Percentiles rank a stretch among this genome's conserved stretches.
phyloP scores from a whole-genome alignment of 371 early-diverging fungal species.

The Cokeromyces recurvatus region DNA sequence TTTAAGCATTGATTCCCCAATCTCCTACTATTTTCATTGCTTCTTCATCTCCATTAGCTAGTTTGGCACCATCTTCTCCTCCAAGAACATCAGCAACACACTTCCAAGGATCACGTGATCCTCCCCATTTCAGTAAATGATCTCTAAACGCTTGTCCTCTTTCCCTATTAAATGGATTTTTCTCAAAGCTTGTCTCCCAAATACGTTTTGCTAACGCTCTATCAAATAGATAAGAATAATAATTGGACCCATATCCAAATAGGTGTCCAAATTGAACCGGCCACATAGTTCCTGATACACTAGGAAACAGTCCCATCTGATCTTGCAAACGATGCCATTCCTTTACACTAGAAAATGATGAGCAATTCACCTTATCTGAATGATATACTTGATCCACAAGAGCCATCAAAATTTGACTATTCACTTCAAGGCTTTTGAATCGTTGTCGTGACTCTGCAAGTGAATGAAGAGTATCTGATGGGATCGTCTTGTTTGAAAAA shows the following conservation, averaged over 20 bases:
- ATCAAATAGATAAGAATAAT: slow-evolving; percentile 92
- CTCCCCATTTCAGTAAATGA: slow-evolving; percentile 87
- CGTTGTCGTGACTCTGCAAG: slow-evolving; percentile 47
- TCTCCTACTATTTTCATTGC: slow-evolving; percentile 76
- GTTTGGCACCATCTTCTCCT: slow-evolving; percentile 52
- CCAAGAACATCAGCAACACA: slow-evolving; percentile 67
- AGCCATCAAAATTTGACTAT: slow-evolving; percentile 85
- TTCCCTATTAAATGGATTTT: slow-evolving; percentile 49
- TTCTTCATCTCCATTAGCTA: slow-evolving; percentile 56
- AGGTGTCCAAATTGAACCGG: slow-evolving; percentile 91
- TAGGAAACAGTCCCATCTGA: slow-evolving; percentile 56
- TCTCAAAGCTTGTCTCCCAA: slow-evolving; percentile 67
- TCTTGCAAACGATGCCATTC: slow-evolving; percentile 53
- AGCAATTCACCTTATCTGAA: slow-evolving; percentile 26
- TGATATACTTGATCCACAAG: slow-evolving; percentile 83
- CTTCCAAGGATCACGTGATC: slow-evolving; percentile 89
- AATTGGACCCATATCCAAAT: slow-evolving; percentile 88
- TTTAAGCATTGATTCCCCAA: slow-evolving; percentile 58
- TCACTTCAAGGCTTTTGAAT: slow-evolving; percentile 73
- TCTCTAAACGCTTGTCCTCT: slow-evolving; percentile 63
- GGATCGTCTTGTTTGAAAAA: slow-evolving; percentile 65
- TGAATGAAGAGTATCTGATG: slow-evolving; percentile 19
- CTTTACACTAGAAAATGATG: slow-evolving; percentile 47
- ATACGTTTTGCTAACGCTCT: slow-evolving; percentile 76
- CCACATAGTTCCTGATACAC: slow-evolving; percentile 74